Base-by-base conservation (phyloP, 2,329 filamentous ascomycete genomes). In the Metarhizium robertsii region DNA sequence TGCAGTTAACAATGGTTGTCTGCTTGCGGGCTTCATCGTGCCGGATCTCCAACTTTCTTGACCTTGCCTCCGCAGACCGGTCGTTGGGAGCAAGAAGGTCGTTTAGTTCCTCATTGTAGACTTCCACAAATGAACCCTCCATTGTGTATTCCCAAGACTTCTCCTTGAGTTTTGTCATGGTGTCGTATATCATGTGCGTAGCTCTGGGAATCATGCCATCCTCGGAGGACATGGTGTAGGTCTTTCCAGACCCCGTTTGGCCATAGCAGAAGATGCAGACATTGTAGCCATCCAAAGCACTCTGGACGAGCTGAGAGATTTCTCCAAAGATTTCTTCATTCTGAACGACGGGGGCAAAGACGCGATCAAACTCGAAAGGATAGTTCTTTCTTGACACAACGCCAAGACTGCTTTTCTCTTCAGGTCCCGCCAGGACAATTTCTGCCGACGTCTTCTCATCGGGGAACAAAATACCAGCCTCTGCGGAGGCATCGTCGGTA, bases 261-360 rank as follows among this genome's bases (percentile, higher is more conserved):
- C 94, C 94, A 67, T 99, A 99, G 67, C 92, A 96, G 73, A 99
- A 96, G 60, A 99, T 97, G 71, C 92, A 97, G 53, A 99, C 94
- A 63, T 97, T 99, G 75, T 96, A 99, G 1, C 94, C 94, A 66
- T 99, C 94, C 43, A 99, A 79, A 0, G 95, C 94, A 62, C 90
- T 95, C 71, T 99, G 94, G 1, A 99, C 92, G 38, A 99, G 81
- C 68, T 99, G 94, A 55, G 90, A 95, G 67, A 97, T 97, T 68
- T 99, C 94, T 55, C 89, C 90, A 67, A 99, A 99, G 1, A 99
- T 86, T 61, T 95, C 87, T 18, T 83, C 78, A 67, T 99, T 99
- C 61, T 86, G 81, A 1, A 86, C 84, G 0, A 75, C 72, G 0
- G 92, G 91, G 0, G 85, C 80, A 66, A 99, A 99, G 0, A 97